phyloP scores from a whole-genome alignment of 2,329 filamentous ascomycete species.

The Aspergillus quadricinctus region DNA sequence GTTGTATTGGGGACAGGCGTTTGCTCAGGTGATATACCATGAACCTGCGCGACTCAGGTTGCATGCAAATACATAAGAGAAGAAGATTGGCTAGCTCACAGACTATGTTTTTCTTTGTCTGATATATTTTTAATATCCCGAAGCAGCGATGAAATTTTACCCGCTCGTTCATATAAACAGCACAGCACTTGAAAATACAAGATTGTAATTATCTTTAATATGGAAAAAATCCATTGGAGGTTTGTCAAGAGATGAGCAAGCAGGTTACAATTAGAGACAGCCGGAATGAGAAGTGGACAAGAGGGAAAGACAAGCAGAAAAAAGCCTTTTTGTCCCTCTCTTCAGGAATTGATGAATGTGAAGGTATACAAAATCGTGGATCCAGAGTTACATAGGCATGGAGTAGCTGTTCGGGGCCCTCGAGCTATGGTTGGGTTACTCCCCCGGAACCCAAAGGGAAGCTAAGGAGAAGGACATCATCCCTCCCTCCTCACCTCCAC shows the following conservation, averaged over 20 bases:
- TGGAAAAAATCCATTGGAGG: neutral
- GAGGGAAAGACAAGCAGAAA: neutral
- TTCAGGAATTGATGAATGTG: no score
- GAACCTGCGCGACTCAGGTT: slow-evolving; percentile 22
- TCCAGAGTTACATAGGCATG: neutral
- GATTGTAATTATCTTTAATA: slow-evolving; percentile 19
- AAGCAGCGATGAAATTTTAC: slow-evolving; percentile 34
- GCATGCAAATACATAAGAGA: slow-evolving; percentile 32
- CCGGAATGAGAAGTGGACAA: neutral
- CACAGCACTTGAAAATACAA: slow-evolving; percentile 7
- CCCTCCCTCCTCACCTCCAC: neutral
- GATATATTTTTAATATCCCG: slow-evolving; percentile 40
- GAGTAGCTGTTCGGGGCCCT: neutral
- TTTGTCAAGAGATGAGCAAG: neutral
- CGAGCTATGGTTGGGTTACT: neutral
- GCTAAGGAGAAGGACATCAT: neutral
- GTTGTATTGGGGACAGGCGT: slow-evolving; percentile 21
- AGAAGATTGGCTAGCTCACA: slow-evolving; percentile 33
- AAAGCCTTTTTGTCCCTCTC: no score
- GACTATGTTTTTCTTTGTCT: slow-evolving; percentile 34
- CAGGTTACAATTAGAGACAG: neutral
- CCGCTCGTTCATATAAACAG: slow-evolving; percentile 27
- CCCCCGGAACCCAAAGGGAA: neutral
- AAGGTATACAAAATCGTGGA: neutral
- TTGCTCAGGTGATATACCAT: slow-evolving; percentile 18